Evolutionary conservation across 805 yeast species (phyloP), one percentile per base, ranked within the genome.

Genomic region (Yueomyces sinensis): DNA sequence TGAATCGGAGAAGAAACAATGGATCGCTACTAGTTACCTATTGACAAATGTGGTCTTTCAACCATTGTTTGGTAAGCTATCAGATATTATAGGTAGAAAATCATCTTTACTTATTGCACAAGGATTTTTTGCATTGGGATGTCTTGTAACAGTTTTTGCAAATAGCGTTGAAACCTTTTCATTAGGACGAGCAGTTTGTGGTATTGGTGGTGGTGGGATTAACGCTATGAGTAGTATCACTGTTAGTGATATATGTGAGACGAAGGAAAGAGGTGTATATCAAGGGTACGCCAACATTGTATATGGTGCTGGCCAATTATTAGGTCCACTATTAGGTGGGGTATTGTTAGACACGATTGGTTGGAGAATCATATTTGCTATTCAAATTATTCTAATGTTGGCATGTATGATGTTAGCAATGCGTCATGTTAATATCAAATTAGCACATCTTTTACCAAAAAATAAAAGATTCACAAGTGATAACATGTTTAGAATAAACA

Each of bases 121-220:
- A 34, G 42, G 58, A 1, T 56, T 68, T n/a, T 79, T 79, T 48
- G 67, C 72, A 2, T 28, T 74, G 2, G 87, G 76, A 5, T 66
- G 74, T 41, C 45, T 70, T 11, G 63, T 74, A 32, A 76, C 82
- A 50, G 74, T 70, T 4, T 27, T 64, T 1, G 67, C 78, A 1
- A 56, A 60, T 31, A 57, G 68, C 13, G 65, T 76, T 13, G 42
- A 59, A 30, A 43, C 63, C 35, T 61, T 79, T 41, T 70, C 76
- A 6, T 33, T 59, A 20, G 70, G 79, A 5, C 58, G 86, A 44
- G 72, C 81, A 41, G 62, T 86, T 30, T 72, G 89, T 13, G 96
- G 96, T 13, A 68, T 81, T 34, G 95, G 95, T 11, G 95, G 94
- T 14, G 91, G 94, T 7, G 95, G 95, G 83, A 28, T 35, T 7